Evolutionary conservation across 1,139 yeast species (phyloP).

Genomic region (Suhomyces chickasaworum): DNA sequence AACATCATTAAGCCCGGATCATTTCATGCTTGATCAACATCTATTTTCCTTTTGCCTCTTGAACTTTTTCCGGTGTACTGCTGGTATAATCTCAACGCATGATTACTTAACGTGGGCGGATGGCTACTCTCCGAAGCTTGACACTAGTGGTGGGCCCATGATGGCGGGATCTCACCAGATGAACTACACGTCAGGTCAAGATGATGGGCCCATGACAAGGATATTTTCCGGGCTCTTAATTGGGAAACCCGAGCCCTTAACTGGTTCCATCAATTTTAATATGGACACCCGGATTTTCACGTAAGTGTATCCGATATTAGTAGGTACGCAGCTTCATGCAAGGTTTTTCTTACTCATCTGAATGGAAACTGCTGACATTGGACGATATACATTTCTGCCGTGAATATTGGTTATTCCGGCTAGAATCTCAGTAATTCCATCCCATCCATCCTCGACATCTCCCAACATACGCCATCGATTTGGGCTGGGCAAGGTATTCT

Average conservation of each 20-base stretch:
- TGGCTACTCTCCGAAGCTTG: background rate
- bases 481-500: background rate
- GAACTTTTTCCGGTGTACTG: background rate
- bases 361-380: too few relatives aligned
- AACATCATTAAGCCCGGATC: background rate
- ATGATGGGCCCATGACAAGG: background rate
- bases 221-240: background rate
- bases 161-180: conserved; percentile 1
- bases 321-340: background rate
- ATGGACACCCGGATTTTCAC: background rate
- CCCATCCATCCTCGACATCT: too few relatives aligned
- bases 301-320: background rate
- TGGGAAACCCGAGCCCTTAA: background rate
- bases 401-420: too few relatives aligned
- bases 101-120: background rate
- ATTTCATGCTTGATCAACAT: background rate
- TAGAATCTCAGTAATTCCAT: too few relatives aligned
- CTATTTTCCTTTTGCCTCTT: background rate
- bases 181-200: background rate
- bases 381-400: too few relatives aligned
- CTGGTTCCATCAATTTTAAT: background rate
- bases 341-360: background rate
- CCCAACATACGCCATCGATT: background rate
- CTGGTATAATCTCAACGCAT: background rate
- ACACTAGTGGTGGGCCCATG: background rate